Base-by-base conservation (phyloP, 306 rosid genomes). In the Dryas drummondii region DNA sequence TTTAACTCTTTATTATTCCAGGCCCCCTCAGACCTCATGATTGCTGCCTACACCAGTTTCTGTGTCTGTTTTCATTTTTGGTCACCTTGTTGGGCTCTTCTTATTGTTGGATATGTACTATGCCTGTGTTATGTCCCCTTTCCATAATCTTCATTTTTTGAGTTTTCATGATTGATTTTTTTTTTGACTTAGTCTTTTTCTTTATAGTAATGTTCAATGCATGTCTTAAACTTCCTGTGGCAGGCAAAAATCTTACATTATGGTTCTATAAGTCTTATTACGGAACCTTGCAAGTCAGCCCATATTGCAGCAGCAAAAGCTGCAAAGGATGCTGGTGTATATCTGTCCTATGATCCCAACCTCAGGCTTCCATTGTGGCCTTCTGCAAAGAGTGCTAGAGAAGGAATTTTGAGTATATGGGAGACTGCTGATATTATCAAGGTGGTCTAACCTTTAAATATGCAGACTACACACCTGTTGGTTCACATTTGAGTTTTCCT, bases 351-450 rank as follows among this genome's bases (percentile, higher is more conserved):
- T 79, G 98, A 94, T 82, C 98, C 98, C 44, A 94, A 94, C 80
- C 82, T 94, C 79, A 86, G 98, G 88, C 98, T 94, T 83, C 98
- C 98, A 3, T 78, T 94, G 79, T 94, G 98, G 98, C 83, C 97
- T 82, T 94, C 97, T 41, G 93, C 91, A 9, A 88, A 91, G 15
- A 87, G 85, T 79, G 98, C 98, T 50, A 88, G 94, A 82, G 97
- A 94, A 88, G 97, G 98, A 66, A 91, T 94, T 85, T 75, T 94
- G 14, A 90, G 96, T 75, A 91, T 94, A 81, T 94, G 97, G 98
- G 91, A 91, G 15, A 79, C 71, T 51, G 98, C 97, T 32, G 98
- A 94, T 87, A 85, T 94, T 81, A 90, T 94, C 58, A 91, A 94
- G 97, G 98, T 94, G 66, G 26, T 40, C 69, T 66, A 52, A 41